Evolutionary conservation across 768 basidiomycete species (phyloP).

Genomic region (Leccinum longicurvipes): DNA sequence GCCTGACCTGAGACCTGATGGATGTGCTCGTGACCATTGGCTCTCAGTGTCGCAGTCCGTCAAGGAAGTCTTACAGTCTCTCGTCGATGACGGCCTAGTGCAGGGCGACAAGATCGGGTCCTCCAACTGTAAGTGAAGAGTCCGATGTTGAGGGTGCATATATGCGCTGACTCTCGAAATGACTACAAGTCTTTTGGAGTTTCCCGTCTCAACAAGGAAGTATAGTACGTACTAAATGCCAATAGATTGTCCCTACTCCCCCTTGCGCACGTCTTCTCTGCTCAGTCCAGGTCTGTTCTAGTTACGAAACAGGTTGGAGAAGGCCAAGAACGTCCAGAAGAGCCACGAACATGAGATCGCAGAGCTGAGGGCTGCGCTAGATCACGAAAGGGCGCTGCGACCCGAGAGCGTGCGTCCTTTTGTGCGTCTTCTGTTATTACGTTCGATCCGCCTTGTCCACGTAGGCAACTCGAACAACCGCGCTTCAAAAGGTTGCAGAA

Average conservation of each 20-base stretch:
- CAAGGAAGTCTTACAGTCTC: slow-evolving; percentile 85
- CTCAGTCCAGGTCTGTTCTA: slow-evolving; percentile 22
- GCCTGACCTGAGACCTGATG: slow-evolving; percentile 5
- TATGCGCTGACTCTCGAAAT: slow-evolving; percentile 19
- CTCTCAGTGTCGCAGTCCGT: slow-evolving; percentile 79
- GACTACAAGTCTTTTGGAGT: slow-evolving; percentile 81
- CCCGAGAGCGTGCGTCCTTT: slow-evolving; percentile 49
- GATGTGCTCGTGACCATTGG: neutral
- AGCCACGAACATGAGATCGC: slow-evolving; percentile 43
- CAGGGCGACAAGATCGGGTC: slow-evolving; percentile 91
- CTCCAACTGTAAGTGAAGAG: slow-evolving; percentile 74
- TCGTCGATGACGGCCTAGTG: slow-evolving; percentile 85
- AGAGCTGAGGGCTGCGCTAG: slow-evolving; percentile 48
- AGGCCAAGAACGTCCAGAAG: slow-evolving; percentile 45
- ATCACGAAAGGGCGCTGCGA: slow-evolving; percentile 50
- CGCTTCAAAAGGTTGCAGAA: slow-evolving; percentile 47
- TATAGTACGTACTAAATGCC: slow-evolving; percentile 43
- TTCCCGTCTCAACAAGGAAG: slow-evolving; percentile 88
- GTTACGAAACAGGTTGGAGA: slow-evolving; percentile 56
- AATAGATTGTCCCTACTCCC: neutral
- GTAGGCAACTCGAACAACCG: slow-evolving; percentile 55
- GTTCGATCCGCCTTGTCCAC: neutral
- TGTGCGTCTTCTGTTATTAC: neutral
- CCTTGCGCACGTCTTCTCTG: neutral
- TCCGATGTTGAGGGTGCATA: slow-evolving; percentile 10